Evolutionary conservation across 441 rosid genomes (phyloP).

Genomic region (Populus tomentosa): DNA sequence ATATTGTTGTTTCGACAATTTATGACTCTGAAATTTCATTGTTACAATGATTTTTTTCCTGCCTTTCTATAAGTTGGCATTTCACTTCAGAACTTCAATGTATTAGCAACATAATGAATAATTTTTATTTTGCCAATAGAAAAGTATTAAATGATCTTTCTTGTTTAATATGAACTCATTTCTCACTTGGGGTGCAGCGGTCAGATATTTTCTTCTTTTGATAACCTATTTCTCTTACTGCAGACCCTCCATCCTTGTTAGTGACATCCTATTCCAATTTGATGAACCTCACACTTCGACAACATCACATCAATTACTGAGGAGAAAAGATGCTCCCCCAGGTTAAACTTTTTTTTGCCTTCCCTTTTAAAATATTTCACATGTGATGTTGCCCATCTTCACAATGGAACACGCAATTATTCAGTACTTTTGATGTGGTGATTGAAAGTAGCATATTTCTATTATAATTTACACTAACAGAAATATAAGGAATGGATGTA

Average conservation of each 20-base stretch:
- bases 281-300: slow-evolving; percentile 40
- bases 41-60: not conserved
- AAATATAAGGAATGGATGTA: not conserved
- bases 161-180: not conserved
- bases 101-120: not conserved
- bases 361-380: slow-evolving; percentile 2
- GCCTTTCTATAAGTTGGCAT: not conserved
- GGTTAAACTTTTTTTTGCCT: slow-evolving; percentile 27
- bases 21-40: not conserved
- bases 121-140: not conserved
- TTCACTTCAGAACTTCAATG: not conserved
- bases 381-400: not conserved
- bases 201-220: not conserved
- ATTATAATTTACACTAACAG: not conserved
- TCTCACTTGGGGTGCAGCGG: not conserved
- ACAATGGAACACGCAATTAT: not conserved
- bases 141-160: not conserved
- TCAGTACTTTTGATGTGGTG: not conserved
- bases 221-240: slow-evolving; percentile 14
- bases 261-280: slow-evolving; percentile 53
- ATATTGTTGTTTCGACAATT: not conserved
- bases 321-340: slow-evolving; percentile 43
- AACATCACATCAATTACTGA: slow-evolving; percentile 40
- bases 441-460: not conserved
- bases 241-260: slow-evolving; percentile 74